These are phyloP conservation scores for Barnettozyma siamensis DNA, from an alignment of 805 yeast species.

Conservation along the genomic window DNA sequence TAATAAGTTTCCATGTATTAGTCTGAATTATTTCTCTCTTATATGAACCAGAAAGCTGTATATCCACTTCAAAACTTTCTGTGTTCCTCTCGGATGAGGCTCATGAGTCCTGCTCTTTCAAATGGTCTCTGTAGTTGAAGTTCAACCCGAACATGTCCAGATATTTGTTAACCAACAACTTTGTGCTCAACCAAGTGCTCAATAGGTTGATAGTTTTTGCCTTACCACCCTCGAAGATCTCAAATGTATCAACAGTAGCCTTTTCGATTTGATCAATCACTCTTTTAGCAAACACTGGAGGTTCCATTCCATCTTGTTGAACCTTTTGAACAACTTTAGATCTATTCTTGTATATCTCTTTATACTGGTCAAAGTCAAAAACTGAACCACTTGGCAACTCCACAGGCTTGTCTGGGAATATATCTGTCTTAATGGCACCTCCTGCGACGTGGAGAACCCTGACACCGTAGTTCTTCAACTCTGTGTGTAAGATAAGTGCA, in stretches of 20 bases:
- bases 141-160: constrained; percentile 17
- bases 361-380: constrained; percentile 18
- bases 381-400: constrained; percentile 15
- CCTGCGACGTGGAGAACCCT: constrained; percentile 36
- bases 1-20: no score
- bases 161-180: constrained; percentile 12
- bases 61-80: no score
- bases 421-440: constrained; percentile 36
- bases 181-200: constrained; percentile 9
- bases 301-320: constrained; percentile 22
- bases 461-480: constrained; percentile 37
- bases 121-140: constrained; percentile 20
- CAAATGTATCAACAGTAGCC: constrained; percentile 13
- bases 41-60: no score
- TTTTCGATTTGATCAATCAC: constrained; percentile 32
- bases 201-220: constrained; percentile 10
- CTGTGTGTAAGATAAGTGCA: constrained; percentile 32
- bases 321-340: constrained; percentile 3
- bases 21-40: no score
- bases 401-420: constrained; percentile 16
- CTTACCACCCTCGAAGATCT: constrained; percentile 20
- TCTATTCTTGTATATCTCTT: constrained; percentile 10
- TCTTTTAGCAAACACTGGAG: constrained; percentile 35
- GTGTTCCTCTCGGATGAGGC: no score
- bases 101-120: constrained; percentile 6